Evolutionary conservation across 257 asterid species (phyloP).

Genomic region (Lantana camara): DNA sequence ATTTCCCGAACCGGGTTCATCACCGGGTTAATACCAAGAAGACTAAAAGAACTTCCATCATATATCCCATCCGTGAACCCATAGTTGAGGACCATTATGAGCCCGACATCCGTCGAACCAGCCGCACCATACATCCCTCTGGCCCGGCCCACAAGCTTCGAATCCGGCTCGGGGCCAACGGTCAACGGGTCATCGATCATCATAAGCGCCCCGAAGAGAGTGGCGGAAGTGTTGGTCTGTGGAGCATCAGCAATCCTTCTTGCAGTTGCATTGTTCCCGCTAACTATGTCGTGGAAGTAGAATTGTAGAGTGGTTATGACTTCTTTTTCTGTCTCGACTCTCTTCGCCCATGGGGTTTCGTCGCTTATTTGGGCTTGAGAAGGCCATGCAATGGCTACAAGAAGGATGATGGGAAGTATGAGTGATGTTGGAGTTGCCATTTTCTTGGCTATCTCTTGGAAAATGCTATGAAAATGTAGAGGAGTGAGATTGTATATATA

Average conservation of each 20-base stretch:
- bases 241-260: constrained; percentile 47
- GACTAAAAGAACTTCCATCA: constrained; percentile 74
- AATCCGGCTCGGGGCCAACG: constrained; percentile 51
- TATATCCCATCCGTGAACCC: constrained; percentile 64
- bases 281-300: constrained; percentile 72
- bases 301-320: constrained; percentile 70
- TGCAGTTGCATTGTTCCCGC: constrained; percentile 68
- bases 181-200: constrained; percentile 82
- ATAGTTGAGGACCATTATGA: constrained; percentile 63
- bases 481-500: too few species aligned
- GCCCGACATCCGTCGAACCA: constrained; percentile 55
- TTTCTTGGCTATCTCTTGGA: too few species aligned
- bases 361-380: too few species aligned
- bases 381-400: too few species aligned
- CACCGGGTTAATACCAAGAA: constrained; percentile 57
- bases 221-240: constrained; percentile 31
- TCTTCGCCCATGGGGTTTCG: too few species aligned
- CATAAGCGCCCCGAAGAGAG: constrained; percentile 47
- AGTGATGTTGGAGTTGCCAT: too few species aligned
- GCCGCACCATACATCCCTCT: constrained; percentile 80
- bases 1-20: constrained; percentile 57
- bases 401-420: too few species aligned
- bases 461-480: too few species aligned
- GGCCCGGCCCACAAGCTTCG: constrained; percentile 69
- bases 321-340: constrained; percentile 19